Base-by-base conservation (phyloP, 2,329 filamentous ascomycete genomes). In the Xylaria sp. region DNA sequence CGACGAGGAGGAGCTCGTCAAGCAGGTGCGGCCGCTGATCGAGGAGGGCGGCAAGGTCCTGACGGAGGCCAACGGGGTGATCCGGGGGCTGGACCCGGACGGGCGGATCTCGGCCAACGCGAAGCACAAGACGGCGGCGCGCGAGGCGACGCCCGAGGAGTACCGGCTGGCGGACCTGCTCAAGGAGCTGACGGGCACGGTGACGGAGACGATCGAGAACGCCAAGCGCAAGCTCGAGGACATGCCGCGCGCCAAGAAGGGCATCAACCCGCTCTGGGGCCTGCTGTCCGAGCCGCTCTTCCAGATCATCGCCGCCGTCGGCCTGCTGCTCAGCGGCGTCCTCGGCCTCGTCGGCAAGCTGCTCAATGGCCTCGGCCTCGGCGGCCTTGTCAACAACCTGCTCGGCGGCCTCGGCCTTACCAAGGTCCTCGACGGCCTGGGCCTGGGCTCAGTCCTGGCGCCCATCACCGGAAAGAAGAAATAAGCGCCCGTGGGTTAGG, bases 241-340 rank as follows among this genome's bases (percentile, higher is more conserved):
- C 68, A 94, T 96, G 90, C 92, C 92, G 5, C 89, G 95, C 63
- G 92, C 91, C 40, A 95, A 96, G 87, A 93, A 96, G 81, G 87
- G 93, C 78, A 82, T 96, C 56, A 96, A 93, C 76, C 92, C 92
- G 9, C 84, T 97, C 24, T 96, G 92, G 91, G 85, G 79, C 24
- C 78, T 96, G 44, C 78, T 94, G 13, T 85, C 85, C 34, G 91
- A 96, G 79, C 92, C 92, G 9, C 78, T 96, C 19, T 91, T 92
- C 82, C 92, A 97, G 81, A 96, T 96, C 69, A 82, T 96, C 44
- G 91, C 92, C 7, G 92, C 90, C 9, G 92, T 96, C 42, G 92
- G 92, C 19, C 76, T 96, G 54, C 74, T 96, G 59, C 79, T 97
- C 56, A 87, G 80, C 47, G 92, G 92, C 71, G 92, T 97, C 0